phyloP scores from a whole-genome alignment of 1,284 basidiomycete genomes.

The Fistulinella cinereoalba region DNA sequence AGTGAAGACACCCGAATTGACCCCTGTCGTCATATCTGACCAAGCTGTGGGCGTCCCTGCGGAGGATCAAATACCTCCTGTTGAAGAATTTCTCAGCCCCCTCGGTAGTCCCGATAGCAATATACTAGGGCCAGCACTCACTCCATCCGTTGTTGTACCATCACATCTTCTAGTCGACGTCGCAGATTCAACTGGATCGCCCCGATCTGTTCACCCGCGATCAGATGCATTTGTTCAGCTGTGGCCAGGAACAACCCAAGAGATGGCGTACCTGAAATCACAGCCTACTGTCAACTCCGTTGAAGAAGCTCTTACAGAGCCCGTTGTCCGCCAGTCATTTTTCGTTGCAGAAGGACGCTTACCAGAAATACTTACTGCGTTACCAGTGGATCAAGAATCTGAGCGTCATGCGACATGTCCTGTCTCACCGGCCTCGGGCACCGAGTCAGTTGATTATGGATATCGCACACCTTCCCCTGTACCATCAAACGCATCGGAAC shows the following conservation, averaged over 20 bases:
- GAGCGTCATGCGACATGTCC: constrained; percentile 1
- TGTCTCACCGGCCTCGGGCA: constrained; percentile 5
- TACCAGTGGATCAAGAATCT: constrained; percentile 1
- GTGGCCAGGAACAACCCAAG: constrained; percentile 32
- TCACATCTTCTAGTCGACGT: constrained; percentile 12
- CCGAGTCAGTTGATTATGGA: constrained; percentile 15
- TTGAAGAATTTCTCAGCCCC: constrained; percentile 31
- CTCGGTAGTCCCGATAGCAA: constrained; percentile 17
- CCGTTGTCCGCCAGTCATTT: neutral
- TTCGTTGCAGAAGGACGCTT: neutral
- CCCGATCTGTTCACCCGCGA: neutral
- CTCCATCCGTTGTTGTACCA: neutral
- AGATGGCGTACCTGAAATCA: constrained; percentile 22
- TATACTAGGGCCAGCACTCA: neutral
- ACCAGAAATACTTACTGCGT: neutral
- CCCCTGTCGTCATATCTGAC: neutral
- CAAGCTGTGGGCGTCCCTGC: neutral
- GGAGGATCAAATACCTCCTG: constrained; percentile 4
- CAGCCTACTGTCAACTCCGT: neutral
- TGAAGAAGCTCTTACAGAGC: neutral
- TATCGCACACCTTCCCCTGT: constrained; percentile 18
- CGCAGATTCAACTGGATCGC: constrained; percentile 2
- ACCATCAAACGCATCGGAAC: constrained; percentile 1
- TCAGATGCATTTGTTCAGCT: constrained; percentile 21
- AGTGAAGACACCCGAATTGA: neutral